Evolutionary conservation across 208 protist genomes (phyloP), one percentile per base, ranked within the genome.

Genomic region (Strigomonas culicis): DNA sequence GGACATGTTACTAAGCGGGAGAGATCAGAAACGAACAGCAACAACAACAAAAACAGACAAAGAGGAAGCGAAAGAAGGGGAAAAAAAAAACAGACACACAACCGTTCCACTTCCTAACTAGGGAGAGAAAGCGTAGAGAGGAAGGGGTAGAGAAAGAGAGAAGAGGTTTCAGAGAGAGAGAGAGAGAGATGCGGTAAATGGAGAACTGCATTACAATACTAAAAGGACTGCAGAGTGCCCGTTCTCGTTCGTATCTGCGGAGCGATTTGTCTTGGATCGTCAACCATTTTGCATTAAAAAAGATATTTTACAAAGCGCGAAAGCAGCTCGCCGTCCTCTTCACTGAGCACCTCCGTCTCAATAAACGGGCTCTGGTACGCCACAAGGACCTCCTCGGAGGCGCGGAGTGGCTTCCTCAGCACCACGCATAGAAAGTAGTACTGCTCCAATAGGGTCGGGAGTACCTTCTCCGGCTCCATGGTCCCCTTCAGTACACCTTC

Each of bases 361-460:
- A 87, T 50, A 1, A 78, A 61, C 7, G 75, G 73, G 1, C 74
- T 50, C 15, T 68, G 66, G 70, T 90, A 95, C 21, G 72, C 66
- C 21, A 92, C 51, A 51, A 95, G 83, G 1, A 93, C 90, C 59
- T 95, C 90, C 66, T 85, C 78, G 0, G 84, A 77, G 7, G 90
- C 79, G 0, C 58, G 63, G 27, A 95, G 68, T 0, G 70, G 74
- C 30, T 63, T 57, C 34, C 64, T 63, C 53, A 95, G 62, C 0
- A 80, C 80, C 15, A 93, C 64, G 41, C 88, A 81, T 13, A 89
- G 66, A 68, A 75, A 92, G 70, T 88, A 95, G 30, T 77, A 69
- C 17, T 84, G 70, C 19, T 77, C 68, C 53, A 73, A 1, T 27
- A 92, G 68, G 21, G 77, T 10, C 22, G 52, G 27, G 21, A 43